Evolutionary conservation across 306 rosid species (phyloP).

Genomic region (Ormosia emarginata): DNA sequence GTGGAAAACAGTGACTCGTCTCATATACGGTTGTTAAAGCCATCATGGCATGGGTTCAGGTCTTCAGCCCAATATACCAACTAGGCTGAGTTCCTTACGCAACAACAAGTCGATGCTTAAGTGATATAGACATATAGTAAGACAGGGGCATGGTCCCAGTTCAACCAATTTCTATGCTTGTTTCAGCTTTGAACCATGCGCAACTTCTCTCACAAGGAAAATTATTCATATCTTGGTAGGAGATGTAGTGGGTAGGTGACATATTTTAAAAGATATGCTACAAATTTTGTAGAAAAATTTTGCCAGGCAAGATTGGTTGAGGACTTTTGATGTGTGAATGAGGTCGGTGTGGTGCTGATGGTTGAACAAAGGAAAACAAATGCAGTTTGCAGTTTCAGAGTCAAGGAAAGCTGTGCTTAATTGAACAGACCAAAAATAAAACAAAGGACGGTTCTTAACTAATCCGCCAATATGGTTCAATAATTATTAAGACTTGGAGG

Average conservation of each 20-base stretch:
- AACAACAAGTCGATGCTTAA: constrained; percentile 7
- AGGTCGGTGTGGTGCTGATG: background rate
- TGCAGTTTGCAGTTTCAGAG: constrained; percentile 6
- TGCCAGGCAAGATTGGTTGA: constrained; percentile 21
- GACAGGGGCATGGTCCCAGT: constrained; percentile 23
- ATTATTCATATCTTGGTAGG: constrained; percentile 30
- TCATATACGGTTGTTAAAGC: constrained; percentile 12
- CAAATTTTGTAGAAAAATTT: background rate
- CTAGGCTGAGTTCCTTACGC: constrained; percentile 24
- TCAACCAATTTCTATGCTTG: background rate
- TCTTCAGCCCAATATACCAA: constrained; percentile 7
- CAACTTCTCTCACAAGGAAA: constrained; percentile 29
- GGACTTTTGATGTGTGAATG: constrained; percentile 3
- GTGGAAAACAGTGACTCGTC: background rate
- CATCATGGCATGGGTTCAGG: background rate
- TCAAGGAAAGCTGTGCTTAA: constrained; percentile 22
- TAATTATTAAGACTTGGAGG: background rate
- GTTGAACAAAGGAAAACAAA: constrained; percentile 14
- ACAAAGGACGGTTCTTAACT: constrained; percentile 8
- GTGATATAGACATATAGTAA: background rate
- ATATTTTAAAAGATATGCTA: background rate
- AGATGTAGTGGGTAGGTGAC: constrained; percentile 23
- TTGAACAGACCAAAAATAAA: background rate
- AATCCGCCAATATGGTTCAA: background rate
- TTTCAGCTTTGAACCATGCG: constrained; percentile 9